Base-by-base conservation (phyloP, 139 green algal genomes). In the Auxenochlorella protothecoides region DNA sequence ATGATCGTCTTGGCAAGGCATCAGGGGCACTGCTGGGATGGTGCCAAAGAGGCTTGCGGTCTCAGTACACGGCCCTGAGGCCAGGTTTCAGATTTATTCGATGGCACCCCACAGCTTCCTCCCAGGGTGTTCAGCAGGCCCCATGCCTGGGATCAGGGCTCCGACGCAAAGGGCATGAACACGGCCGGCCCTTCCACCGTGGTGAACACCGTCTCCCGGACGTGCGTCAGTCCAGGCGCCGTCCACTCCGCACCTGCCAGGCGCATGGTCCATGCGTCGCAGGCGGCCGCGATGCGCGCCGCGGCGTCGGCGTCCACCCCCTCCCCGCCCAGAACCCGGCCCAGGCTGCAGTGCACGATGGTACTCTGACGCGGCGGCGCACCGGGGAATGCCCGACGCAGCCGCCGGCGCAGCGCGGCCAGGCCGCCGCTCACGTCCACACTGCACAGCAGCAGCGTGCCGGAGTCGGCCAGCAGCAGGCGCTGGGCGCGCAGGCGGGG, bases 281-380 rank as follows among this genome's bases (percentile, higher is more conserved):
- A 57, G 7, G 52, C 12, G 13, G 52, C 52, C 9, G 4, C 51
- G 10, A 54, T 63, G 15, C 67, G 7, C 4, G 7, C 3, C 3
- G 5, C 10, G 55, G 3, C n/a, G 8, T 66, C 27, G 44, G 9
- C 44, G 27, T 5, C 3, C 70, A 74, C 68, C 4, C 76, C 13
- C 27, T 78, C 62, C 4, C 13, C 11, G 2, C n/a, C 68, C 51
- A 86, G 73, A 55, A 86, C 44, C 13, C 81, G 73, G 4, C 54
- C 76, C 8, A 86, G 65, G 57, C 75, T 85, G 61, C 78, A 68
- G 67, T 86, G 81, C 63, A 85, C 71, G 57, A 86, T 86, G 74
- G 71, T 85, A 44, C 63, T 73, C 72, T 86, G 81, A 63, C 68
- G 76, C 14, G 74, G 65, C 4, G 68, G 70, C 3, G 53, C 55